phyloP scores from a whole-genome alignment of 2,329 filamentous ascomycete genomes.

The Pyrenophora teres region DNA sequence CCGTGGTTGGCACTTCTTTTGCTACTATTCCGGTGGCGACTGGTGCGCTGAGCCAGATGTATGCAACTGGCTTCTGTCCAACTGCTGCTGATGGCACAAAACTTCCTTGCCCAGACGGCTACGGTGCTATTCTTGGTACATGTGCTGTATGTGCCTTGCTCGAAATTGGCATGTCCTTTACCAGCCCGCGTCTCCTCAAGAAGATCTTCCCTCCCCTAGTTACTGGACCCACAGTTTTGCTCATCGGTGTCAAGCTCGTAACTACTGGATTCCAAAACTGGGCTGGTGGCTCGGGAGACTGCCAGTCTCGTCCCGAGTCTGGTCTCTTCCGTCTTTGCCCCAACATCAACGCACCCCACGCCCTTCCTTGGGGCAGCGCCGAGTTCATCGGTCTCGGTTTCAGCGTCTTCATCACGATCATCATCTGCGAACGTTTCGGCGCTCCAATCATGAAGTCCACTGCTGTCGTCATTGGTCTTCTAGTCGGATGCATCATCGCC shows the following conservation, averaged over 20 bases:
- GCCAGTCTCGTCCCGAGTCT: conserved; percentile 49
- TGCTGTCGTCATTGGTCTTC: conserved; percentile 73
- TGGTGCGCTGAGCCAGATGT: conserved; percentile 77
- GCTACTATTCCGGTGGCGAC: conserved; percentile 74
- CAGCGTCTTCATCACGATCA: conserved; percentile 77
- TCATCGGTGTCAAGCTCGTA: conserved; percentile 76
- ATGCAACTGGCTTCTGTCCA: conserved; percentile 71
- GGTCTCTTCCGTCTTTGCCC: conserved; percentile 66
- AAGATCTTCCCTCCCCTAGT: conserved; percentile 79
- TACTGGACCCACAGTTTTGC: conserved; percentile 68
- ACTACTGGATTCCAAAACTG: conserved; percentile 74
- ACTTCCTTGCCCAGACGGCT: conserved; percentile 75
- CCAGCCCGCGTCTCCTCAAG: conserved; percentile 70
- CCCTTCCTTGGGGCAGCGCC: conserved; percentile 76
- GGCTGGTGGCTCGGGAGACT: conserved; percentile 73
- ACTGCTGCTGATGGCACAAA: conserved; percentile 64
- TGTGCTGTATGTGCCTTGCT: conserved; percentile 56
- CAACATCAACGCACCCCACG: conserved; percentile 67
- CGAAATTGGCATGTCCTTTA: conserved; percentile 75
- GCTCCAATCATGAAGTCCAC: conserved; percentile 84
- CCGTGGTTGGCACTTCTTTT: conserved; percentile 79
- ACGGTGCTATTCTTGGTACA: conserved; percentile 76
- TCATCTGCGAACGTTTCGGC: conserved; percentile 80
- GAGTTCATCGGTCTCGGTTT: conserved; percentile 82
- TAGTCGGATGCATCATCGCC: conserved; percentile 78